Base-by-base conservation (phyloP, 1,284 basidiomycete species). In the Paramarasmius palmivorus region DNA sequence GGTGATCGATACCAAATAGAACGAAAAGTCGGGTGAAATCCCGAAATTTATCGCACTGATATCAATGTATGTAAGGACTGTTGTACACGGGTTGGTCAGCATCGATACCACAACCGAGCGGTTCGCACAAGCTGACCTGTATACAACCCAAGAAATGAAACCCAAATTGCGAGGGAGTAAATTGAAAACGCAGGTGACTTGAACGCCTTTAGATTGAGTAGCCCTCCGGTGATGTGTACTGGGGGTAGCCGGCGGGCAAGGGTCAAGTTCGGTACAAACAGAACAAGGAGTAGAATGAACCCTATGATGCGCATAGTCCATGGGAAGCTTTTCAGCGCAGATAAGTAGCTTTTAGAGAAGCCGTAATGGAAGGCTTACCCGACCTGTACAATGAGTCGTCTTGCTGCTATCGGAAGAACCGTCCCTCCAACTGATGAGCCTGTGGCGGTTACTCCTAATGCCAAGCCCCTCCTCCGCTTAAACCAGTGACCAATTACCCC, bases 21-120 rank as follows among this genome's bases (percentile, higher is more conserved):
- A 73, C 0, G 76, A 63, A 53, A 77, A 69, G 41, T 70, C 61
- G 1, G 57, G 54, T 5, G 68, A 58, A 26, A 78, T 59, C 29
- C 74, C 75, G 23, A 69, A 66, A 19, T 68, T 68, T 3, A 62
- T 54, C 2, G 74, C 74, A 52, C 69, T 74, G 40, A 75, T 61
- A 34, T 79, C 72, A 53, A 83, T 73, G 59, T 79, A 83, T 0
- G 73, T 81, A 49, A 81, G 64, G 10, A 75, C 78, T 80, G 63
- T 10, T 26, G 32, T n/a, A 35, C 22, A n/a, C n/a, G n/a, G n/a
- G n/a, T n/a, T n/a, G n/a, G n/a, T n/a, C n/a, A n/a, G 38, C 10
- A 15, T 26, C 4, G 54, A 32, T 17, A 22, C 20, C 6, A 20
- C 42, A 12, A n/a, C 34, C 23, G 12, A n/a, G 14, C 12, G 17